Percentiles rank a stretch among this genome's conserved stretches.
These are phyloP conservation scores for Syzygium oleosum DNA, from an alignment of 345 rosid species.

Conservation along the genomic window DNA sequence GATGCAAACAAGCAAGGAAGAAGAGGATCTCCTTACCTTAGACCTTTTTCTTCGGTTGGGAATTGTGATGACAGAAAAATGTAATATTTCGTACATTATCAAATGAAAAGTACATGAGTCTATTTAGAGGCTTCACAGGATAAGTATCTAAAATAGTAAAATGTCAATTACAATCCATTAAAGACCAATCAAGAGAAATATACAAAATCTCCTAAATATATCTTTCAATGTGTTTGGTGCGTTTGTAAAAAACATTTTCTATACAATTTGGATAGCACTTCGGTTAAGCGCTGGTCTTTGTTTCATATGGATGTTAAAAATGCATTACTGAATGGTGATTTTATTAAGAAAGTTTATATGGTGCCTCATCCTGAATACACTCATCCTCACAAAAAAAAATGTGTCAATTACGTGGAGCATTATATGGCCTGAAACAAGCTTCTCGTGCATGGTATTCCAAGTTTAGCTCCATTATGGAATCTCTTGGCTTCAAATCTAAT, in stretches of 20 bases:
- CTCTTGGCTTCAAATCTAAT: neutral
- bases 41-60: neutral
- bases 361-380: neutral
- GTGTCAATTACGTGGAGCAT: neutral
- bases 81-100: neutral
- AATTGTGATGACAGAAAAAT: neutral
- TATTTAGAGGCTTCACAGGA: neutral
- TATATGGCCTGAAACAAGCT: neutral
- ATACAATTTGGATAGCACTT: neutral
- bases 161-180: fast-evolving
- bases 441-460: fast-evolving
- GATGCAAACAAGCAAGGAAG: neutral
- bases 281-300: fast-evolving
- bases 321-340: neutral
- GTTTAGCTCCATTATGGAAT: neutral
- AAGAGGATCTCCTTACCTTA: neutral
- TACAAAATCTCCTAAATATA: neutral
- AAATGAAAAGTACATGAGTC: neutral
- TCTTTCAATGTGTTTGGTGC: neutral
- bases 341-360: neutral
- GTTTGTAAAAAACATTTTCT: neutral
- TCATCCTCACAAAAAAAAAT: neutral
- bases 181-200: neutral
- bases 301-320: neutral
- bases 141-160: neutral